These are phyloP conservation scores for Teratosphaeria viscida DNA, from an alignment of 2,329 filamentous ascomycete genomes.

Conservation along the genomic window DNA sequence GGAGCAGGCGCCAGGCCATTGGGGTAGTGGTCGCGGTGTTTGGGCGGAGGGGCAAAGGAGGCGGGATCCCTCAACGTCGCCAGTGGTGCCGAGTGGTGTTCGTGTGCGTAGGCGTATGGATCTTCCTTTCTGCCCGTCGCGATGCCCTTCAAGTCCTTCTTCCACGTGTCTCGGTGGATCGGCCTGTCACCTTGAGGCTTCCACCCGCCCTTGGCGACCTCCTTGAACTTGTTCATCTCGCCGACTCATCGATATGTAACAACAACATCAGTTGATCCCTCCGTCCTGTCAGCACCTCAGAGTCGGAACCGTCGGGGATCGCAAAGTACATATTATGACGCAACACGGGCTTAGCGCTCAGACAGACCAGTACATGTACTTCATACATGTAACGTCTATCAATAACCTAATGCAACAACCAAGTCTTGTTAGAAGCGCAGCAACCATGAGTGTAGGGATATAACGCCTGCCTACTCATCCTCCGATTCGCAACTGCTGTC, in stretches of 20 bases:
- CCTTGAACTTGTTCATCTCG: constrained; percentile 25
- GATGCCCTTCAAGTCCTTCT: constrained; percentile 23
- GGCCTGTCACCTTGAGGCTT: constrained; percentile 35
- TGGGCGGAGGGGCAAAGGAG: constrained; percentile 73
- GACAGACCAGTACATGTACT: neutral
- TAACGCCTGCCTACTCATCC: constrained; percentile 1
- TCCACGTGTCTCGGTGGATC: constrained; percentile 47
- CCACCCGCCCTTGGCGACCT: constrained; percentile 39
- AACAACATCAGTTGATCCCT: neutral
- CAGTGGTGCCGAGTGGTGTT: constrained; percentile 53
- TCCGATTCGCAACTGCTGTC: constrained; percentile 9
- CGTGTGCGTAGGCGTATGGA: constrained; percentile 31
- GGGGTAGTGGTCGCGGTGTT: constrained; percentile 45
- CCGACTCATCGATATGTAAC: neutral
- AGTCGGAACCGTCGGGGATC: neutral
- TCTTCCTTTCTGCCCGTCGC: constrained; percentile 40
- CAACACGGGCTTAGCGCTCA: neutral
- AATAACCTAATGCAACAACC: neutral
- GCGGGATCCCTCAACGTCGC: constrained; percentile 58
- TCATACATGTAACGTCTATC: no score
- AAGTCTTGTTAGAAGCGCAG: no score
- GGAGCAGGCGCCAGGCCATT: constrained; percentile 1
- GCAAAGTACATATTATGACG: neutral
- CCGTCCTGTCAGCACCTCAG: no score
- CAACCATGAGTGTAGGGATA: no score